Conservation (phyloP, 345 rosid species). For the Lepidium aucheri region DNA sequence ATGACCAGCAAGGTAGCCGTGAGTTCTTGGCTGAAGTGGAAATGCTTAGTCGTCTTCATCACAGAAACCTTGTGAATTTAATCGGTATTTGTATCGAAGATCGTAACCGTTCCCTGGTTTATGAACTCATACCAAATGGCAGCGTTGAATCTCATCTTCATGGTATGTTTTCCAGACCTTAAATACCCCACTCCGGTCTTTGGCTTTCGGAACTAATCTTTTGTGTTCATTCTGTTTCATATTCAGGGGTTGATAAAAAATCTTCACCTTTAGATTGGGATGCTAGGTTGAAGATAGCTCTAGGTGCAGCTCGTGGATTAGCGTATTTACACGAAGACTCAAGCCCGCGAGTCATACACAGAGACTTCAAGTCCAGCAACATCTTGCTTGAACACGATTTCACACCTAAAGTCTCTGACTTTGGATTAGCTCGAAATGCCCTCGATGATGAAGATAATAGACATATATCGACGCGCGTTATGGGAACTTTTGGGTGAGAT, state of each 20-base stretch:
- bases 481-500: constrained; percentile 95
- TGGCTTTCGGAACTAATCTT: neutral
- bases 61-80: constrained; percentile 84
- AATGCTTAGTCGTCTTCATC: constrained; percentile 98
- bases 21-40: constrained; percentile 96
- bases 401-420: constrained; percentile 91
- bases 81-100: constrained; percentile 94
- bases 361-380: constrained; percentile 97
- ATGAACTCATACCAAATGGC: constrained; percentile 93
- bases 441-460: constrained; percentile 70
- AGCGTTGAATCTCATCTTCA: constrained; percentile 97
- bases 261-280: constrained; percentile 80
- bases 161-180: constrained; percentile 35
- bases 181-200: neutral
- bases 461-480: constrained; percentile 93
- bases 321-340: constrained; percentile 98
- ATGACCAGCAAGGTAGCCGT: constrained; percentile 84
- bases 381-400: constrained; percentile 87
- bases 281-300: constrained; percentile 85
- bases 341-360: constrained; percentile 87
- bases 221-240: neutral
- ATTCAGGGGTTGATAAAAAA: constrained; percentile 63
- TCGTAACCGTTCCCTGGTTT: constrained; percentile 70
- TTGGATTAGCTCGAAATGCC: constrained; percentile 92
- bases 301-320: constrained; percentile 93